Conservation (phyloP, 2,329 filamentous ascomycete genomes). For the Aureobasidium sp. region DNA sequence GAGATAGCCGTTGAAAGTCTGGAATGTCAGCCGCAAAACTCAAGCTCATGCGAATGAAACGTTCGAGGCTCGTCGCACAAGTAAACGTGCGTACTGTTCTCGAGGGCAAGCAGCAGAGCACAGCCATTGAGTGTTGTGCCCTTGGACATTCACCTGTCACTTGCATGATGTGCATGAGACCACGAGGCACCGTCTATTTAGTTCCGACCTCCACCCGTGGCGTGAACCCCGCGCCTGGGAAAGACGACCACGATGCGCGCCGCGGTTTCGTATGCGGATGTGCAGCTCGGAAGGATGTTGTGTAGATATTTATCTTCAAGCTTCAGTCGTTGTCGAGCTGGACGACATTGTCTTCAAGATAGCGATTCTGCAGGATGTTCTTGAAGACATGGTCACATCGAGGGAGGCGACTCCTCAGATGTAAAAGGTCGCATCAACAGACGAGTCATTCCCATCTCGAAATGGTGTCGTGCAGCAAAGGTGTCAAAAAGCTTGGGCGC, state of each 20-base stretch:
- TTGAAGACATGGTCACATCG: no score
- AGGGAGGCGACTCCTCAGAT: background rate
- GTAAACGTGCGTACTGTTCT: conserved; percentile 6
- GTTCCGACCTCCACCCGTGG: conserved; percentile 2
- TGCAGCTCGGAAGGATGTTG: background rate
- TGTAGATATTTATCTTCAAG: background rate
- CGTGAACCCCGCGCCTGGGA: conserved; percentile 2
- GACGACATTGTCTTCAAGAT: background rate
- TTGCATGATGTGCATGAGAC: conserved; percentile 12
- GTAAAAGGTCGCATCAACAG: conserved; percentile 1
- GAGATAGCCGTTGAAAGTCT: conserved; percentile 6
- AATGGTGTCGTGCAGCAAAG: conserved; percentile 6
- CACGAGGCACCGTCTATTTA: conserved; percentile 9
- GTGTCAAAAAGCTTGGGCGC: conserved; percentile 9
- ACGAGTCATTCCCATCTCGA: conserved; percentile 9
- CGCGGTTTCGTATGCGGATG: background rate
- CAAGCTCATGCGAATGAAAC: conserved; percentile 4
- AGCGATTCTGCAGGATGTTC: background rate
- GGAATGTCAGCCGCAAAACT: background rate
- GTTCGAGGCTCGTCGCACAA: conserved; percentile 1
- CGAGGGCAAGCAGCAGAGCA: background rate
- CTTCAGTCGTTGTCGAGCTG: background rate
- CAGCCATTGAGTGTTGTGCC: background rate
- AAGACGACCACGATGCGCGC: background rate
- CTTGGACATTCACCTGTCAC: conserved; percentile 7